phyloP scores from a whole-genome alignment of 2,329 filamentous ascomycete species.

The Neobulgaria alba region DNA sequence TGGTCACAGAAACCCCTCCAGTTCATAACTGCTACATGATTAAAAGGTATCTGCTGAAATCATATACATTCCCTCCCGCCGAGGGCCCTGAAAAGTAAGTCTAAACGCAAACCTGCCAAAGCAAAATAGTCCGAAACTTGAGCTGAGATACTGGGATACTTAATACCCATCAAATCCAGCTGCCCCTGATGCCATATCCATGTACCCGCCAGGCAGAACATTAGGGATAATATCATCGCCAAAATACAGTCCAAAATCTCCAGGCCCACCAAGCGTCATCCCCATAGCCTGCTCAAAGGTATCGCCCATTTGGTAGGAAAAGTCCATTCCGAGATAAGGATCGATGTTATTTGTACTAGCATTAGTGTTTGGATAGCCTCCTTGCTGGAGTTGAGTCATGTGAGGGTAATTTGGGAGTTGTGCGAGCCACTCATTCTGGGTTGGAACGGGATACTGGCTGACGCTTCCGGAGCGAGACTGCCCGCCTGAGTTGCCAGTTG shows the following conservation, averaged over 20 bases:
- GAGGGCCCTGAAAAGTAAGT: no score
- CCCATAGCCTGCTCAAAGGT: constrained; percentile 29
- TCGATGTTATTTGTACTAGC: constrained; percentile 20
- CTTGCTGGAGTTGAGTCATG: constrained; percentile 9
- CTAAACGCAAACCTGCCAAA: no score
- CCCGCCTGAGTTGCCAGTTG: constrained; percentile 27
- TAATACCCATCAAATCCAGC: not conserved
- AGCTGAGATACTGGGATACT: no score
- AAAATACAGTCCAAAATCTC: constrained; percentile 26
- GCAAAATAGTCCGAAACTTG: no score
- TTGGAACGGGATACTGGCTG: constrained; percentile 17
- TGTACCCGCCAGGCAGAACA: constrained; percentile 24
- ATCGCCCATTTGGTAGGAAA: constrained; percentile 23
- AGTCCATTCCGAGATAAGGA: constrained; percentile 22
- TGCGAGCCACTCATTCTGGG: constrained; percentile 16
- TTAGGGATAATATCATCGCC: constrained; percentile 24
- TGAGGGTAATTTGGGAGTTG: constrained; percentile 6
- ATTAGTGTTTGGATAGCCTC: constrained; percentile 12
- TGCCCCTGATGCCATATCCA: constrained; percentile 11
- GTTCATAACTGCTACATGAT: no score
- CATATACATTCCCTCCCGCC: no score
- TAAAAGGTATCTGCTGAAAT: no score
- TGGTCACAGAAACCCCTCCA: no score
- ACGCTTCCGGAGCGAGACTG: constrained; percentile 18
- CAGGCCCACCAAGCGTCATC: constrained; percentile 24